Percentiles rank a stretch among this genome's conserved stretches.
phyloP scores from a whole-genome alignment of 2,329 filamentous ascomycete genomes.

The Fusarium sambucinum region DNA sequence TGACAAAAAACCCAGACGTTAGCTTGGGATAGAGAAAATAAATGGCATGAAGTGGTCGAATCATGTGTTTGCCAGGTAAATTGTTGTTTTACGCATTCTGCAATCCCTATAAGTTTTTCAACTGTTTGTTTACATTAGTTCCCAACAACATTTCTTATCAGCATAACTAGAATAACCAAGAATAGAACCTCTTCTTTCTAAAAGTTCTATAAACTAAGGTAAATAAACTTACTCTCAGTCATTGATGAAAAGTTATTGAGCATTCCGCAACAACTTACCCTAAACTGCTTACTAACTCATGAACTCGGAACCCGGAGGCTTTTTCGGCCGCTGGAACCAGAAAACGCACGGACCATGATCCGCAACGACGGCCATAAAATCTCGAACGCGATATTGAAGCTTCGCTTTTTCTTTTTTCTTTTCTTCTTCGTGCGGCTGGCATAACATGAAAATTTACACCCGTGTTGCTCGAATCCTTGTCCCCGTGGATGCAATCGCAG shows the following conservation, averaged over 20 bases:
- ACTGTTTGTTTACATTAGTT: neutral
- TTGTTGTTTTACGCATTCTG: too few relatives aligned
- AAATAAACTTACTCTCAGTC: neutral
- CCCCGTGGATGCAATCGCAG: constrained; percentile 67
- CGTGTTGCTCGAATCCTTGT: constrained; percentile 81
- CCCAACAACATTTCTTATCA: too few relatives aligned
- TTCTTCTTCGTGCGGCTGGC: constrained; percentile 83
- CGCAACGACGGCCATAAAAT: constrained; percentile 46
- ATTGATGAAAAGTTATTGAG: neutral
- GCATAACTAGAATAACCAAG: too few relatives aligned
- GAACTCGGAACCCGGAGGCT: constrained; percentile 11
- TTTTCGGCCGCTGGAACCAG: neutral
- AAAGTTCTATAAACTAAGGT: neutral
- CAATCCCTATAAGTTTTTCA: neutral
- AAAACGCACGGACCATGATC: constrained; percentile 16
- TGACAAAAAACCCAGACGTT: neutral
- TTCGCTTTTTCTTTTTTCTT: constrained; percentile 61
- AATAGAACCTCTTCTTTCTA: neutral
- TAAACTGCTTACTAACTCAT: neutral
- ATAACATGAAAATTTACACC: constrained; percentile 75
- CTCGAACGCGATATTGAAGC: constrained; percentile 39
- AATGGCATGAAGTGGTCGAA: neutral
- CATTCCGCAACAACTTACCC: neutral
- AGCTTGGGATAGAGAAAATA: neutral
- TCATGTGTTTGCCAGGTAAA: too few relatives aligned